These are phyloP conservation scores for Taphrina sp. DNA, from an alignment of 1,139 yeast genomes.

Conservation along the genomic window DNA sequence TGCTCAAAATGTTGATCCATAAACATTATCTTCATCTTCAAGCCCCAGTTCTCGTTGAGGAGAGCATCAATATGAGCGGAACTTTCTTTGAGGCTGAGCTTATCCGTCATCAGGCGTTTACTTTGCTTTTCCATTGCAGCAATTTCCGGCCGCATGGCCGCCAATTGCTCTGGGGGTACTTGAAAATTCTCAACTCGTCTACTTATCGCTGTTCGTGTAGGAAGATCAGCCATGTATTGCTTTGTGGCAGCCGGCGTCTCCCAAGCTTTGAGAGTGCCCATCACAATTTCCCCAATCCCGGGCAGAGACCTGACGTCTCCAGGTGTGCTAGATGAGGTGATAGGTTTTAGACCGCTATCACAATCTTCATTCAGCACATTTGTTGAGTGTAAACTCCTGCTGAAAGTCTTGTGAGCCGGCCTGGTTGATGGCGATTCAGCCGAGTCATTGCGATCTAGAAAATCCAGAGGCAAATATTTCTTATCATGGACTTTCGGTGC, in stretches of 20 bases:
- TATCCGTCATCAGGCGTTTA: constrained; percentile 13
- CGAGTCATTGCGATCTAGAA: no score
- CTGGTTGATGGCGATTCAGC: neutral
- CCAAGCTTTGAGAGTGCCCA: constrained; percentile 6
- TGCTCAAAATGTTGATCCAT: constrained; percentile 29
- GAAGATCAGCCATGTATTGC: constrained; percentile 20
- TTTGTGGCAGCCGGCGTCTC: constrained; percentile 28
- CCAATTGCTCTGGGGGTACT: constrained; percentile 30
- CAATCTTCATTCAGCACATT: neutral
- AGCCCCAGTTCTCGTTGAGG: constrained; percentile 26
- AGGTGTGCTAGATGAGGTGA: neutral
- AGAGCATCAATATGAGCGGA: constrained; percentile 29
- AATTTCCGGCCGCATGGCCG: constrained; percentile 23
- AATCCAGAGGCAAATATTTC: neutral
- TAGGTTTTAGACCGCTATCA: neutral
- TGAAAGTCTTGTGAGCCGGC: neutral
- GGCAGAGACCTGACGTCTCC: no score
- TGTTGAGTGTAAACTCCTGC: no score
- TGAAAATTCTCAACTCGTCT: constrained; percentile 28
- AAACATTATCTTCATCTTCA: constrained; percentile 28
- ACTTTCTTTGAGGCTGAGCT: constrained; percentile 19
- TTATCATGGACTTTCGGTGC: neutral
- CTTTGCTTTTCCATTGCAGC: constrained; percentile 15
- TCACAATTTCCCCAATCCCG: neutral
- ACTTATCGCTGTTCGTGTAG: constrained; percentile 21